Percentiles rank a stretch among this genome's conserved stretches.
Evolutionary conservation across 2,329 filamentous ascomycete species (phyloP).

Genomic region (Fusarium ramigenum): DNA sequence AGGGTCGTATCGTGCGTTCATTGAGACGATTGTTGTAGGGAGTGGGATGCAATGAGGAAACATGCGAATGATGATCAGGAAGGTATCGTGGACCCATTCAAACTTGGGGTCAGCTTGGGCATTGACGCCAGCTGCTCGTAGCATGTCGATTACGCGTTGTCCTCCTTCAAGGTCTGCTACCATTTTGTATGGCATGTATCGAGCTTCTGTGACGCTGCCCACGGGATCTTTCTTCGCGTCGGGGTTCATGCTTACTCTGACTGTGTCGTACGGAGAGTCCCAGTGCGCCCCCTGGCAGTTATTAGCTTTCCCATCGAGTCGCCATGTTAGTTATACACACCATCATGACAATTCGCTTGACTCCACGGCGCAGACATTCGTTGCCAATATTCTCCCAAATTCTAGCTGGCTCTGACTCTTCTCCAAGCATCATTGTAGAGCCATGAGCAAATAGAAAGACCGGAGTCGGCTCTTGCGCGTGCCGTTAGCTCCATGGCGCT

Average conservation of each 20-base stretch:
- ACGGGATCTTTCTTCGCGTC: conserved; percentile 69
- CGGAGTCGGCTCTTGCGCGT: neutral
- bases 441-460: conserved; percentile 32
- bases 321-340: neutral
- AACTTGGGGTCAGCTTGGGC: conserved; percentile 63
- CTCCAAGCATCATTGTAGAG: conserved; percentile 35
- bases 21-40: conserved; percentile 58
- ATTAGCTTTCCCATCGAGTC: accelerated
- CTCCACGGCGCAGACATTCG: conserved; percentile 15
- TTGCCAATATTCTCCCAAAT: conserved; percentile 32
- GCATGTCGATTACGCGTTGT: conserved; percentile 58
- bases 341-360: conserved; percentile 32
- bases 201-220: conserved; percentile 71
- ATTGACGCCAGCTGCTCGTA: conserved; percentile 62
- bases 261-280: conserved; percentile 63
- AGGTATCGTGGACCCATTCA: conserved; percentile 78
- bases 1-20: conserved; percentile 33
- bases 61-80: conserved; percentile 74
- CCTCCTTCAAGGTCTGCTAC: conserved; percentile 66
- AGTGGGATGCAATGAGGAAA: conserved; percentile 69
- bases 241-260: conserved; percentile 70
- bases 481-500: neutral
- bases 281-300: conserved; percentile 61
- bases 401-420: conserved; percentile 23
- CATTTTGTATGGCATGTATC: conserved; percentile 71